phyloP scores from a whole-genome alignment of 306 rosid species.

The Citrullus amarus region DNA sequence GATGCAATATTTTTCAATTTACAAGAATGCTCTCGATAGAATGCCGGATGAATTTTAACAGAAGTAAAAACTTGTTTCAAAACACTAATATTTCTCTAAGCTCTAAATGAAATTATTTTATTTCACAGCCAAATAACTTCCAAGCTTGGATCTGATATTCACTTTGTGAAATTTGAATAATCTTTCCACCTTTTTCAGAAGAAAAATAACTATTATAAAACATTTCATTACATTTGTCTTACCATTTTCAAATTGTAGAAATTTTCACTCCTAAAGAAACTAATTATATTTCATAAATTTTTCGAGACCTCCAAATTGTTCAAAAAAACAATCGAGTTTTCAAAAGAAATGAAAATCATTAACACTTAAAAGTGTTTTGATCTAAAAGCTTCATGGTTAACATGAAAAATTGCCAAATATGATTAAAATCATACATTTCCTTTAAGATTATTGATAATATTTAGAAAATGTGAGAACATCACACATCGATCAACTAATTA shows the following conservation, averaged over 20 bases:
- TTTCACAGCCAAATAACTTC: background rate
- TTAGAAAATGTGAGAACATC: background rate
- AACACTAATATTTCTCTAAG: background rate
- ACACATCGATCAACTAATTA: background rate
- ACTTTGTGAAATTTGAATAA: background rate
- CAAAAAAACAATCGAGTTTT: background rate
- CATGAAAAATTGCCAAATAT: background rate
- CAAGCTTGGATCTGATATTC: background rate
- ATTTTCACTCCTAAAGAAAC: background rate
- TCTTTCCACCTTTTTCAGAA: background rate
- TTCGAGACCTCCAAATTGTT: background rate
- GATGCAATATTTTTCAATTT: background rate
- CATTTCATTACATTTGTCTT: background rate
- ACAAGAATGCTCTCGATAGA: background rate
- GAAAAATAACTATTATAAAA: background rate
- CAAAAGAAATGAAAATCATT: background rate
- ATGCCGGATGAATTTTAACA: background rate
- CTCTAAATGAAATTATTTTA: background rate
- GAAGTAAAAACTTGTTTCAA: background rate
- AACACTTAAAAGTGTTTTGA: background rate
- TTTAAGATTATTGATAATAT: background rate
- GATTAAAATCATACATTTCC: background rate
- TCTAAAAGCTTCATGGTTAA: background rate
- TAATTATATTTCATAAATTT: background rate
- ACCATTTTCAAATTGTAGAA: background rate